Evolutionary conservation across 805 yeast species (phyloP), one percentile per base, ranked within the genome.

Genomic region (Teunomyces cretensis): DNA sequence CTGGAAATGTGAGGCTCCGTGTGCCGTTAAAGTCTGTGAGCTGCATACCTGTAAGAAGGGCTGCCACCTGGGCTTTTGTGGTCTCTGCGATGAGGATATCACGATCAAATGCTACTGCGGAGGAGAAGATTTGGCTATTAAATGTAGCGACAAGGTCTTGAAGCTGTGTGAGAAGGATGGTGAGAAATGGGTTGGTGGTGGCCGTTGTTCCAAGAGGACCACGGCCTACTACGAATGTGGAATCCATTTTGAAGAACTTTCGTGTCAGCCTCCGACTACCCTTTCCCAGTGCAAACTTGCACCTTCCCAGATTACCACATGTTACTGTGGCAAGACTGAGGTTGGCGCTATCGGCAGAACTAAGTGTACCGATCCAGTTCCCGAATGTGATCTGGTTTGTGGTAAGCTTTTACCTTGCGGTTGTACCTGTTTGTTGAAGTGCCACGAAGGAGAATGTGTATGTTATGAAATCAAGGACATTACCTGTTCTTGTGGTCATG

Each of bases 31-130:
- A 2, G 58, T 88, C 59, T 87, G 96, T 12, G 66, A 64, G 27
- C 80, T 94, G 68, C 97, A 91, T 60, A 64, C 57, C 33, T 90
- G 97, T 65, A 51, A 63, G 3, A 63, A 67, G 33, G 66, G 58
- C 6, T 90, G 97, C 61, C 97, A 90, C 64, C 59, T 68, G n/a
- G 96, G 96, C 0, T 68, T 86, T 16, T 90, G 97, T 69, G 96
- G 95, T 0, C 70, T 74, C 5, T 90, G 97, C 62, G 65, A 74
- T 6, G 77, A 72, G 41, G 51, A 56, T 2, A 61, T 85, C 1
- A 57, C 56, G 4, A 76, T 77, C 1, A 62, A 54, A 15, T 90
- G 97, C 61, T 90, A 87, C 58, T 90, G 97, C 69, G 96, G 96
- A 0, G 68, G 72, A 30, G 72, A 78, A 8, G 54, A 61, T 1